Evolutionary conservation across 306 rosid genomes (phyloP).

Genomic region (Ceratonia siliqua): DNA sequence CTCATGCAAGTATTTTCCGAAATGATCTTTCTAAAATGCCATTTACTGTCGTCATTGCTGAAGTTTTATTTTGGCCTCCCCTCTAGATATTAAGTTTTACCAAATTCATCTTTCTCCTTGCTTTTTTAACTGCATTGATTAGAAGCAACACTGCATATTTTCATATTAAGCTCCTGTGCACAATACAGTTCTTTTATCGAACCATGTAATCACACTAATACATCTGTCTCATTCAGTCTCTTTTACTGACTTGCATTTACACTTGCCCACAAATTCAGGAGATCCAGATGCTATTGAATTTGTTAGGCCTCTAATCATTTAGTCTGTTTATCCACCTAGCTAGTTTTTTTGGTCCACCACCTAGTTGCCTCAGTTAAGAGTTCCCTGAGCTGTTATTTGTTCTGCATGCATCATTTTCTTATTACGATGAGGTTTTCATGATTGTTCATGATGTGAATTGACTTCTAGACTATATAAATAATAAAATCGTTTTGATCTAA

Average conservation of each 20-base stretch:
- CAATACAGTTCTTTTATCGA: not conserved
- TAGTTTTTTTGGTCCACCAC: not conserved
- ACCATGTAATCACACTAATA: not conserved
- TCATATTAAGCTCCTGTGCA: not conserved
- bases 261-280: not conserved
- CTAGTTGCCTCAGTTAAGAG: not conserved
- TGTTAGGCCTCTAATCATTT: not conserved
- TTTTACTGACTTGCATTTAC: not conserved
- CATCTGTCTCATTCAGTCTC: not conserved
- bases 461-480: not conserved
- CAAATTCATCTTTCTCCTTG: not conserved
- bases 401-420: not conserved
- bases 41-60: not conserved
- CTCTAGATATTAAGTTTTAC: not conserved
- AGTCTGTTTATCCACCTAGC: not conserved
- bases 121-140: not conserved
- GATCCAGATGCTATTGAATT: not conserved
- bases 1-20: not conserved
- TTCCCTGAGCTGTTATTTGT: not conserved
- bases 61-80: not conserved
- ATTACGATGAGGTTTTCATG: not conserved
- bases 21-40: not conserved
- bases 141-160: not conserved
- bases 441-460: not conserved
- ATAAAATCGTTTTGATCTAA: conserved; percentile 8